Percentiles rank a stretch among this genome's conserved stretches.
Evolutionary conservation across 2,329 filamentous ascomycete species (phyloP).

Genomic region (Keithomyces neogunnii): DNA sequence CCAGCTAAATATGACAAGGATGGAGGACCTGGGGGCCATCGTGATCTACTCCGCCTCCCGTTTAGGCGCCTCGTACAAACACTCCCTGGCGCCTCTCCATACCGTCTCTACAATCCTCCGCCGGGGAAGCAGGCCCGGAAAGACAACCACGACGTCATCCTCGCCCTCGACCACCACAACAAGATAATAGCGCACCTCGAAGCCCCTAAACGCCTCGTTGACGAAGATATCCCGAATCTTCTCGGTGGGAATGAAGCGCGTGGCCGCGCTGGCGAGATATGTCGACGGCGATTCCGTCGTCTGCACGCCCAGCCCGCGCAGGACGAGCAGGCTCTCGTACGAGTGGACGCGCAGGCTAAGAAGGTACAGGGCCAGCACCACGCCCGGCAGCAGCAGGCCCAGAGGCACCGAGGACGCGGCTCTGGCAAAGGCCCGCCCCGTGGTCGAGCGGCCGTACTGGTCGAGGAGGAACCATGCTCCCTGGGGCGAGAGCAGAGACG

Average conservation of each 20-base stretch:
- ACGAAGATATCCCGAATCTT: slow-evolving; percentile 90
- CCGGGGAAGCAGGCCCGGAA: slow-evolving; percentile 70
- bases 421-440: slow-evolving; percentile 21
- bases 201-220: slow-evolving; percentile 88
- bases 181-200: slow-evolving; percentile 84
- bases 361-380: slow-evolving; percentile 30
- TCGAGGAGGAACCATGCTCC: slow-evolving; percentile 18
- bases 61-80: slow-evolving; percentile 56
- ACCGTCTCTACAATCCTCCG: slow-evolving; percentile 74
- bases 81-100: slow-evolving; percentile 77
- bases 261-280: slow-evolving; percentile 45
- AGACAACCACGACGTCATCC: slow-evolving; percentile 86
- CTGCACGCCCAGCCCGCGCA: slow-evolving; percentile 85
- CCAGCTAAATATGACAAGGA: slow-evolving; percentile 1
- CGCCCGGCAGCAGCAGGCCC: slow-evolving; percentile 30
- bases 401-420: slow-evolving; percentile 28
- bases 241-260: slow-evolving; percentile 73
- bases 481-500: slow-evolving; percentile 12
- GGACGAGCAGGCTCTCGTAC: slow-evolving; percentile 80
- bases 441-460: slow-evolving; percentile 20
- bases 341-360: slow-evolving; percentile 39
- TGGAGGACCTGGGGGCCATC: neutral
- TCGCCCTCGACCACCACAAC: slow-evolving; percentile 86
- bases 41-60: slow-evolving; percentile 15
- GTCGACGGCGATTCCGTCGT: slow-evolving; percentile 58